Evolutionary conservation across 2,329 filamentous ascomycete genomes (phyloP).

Genomic region (Fusarium multiceps): DNA sequence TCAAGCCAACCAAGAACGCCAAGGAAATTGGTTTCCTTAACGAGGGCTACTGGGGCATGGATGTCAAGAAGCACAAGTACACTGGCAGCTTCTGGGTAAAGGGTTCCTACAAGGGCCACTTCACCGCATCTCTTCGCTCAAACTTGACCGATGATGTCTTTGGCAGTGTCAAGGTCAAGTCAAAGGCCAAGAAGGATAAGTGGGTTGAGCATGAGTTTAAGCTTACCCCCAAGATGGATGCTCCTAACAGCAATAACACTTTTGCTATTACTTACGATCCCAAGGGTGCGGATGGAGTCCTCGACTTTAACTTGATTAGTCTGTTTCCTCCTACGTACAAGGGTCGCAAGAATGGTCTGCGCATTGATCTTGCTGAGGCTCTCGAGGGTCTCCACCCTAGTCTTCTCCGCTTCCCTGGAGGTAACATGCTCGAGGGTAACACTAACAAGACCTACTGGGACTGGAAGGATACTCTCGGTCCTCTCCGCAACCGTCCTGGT

Average conservation of each 20-base stretch:
- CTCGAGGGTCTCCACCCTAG: constrained; percentile 64
- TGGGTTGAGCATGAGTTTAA: constrained; percentile 65
- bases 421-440: constrained; percentile 68
- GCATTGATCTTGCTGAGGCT: constrained; percentile 65
- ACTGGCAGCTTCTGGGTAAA: constrained; percentile 65
- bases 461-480: constrained; percentile 66
- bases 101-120: constrained; percentile 59
- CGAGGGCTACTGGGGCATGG: constrained; percentile 68
- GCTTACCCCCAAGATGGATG: constrained; percentile 58
- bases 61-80: constrained; percentile 60
- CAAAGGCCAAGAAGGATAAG: constrained; percentile 52
- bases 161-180: constrained; percentile 60
- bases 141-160: constrained; percentile 58
- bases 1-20: constrained; percentile 48
- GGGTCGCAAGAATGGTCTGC: constrained; percentile 66
- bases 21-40: constrained; percentile 61
- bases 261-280: constrained; percentile 66
- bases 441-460: constrained; percentile 59
- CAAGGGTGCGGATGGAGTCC: constrained; percentile 52
- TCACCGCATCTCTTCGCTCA: constrained; percentile 61
- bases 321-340: constrained; percentile 72
- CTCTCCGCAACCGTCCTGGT: constrained; percentile 65
- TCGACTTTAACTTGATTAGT: constrained; percentile 69
- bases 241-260: constrained; percentile 66
- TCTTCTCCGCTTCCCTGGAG: constrained; percentile 74